Evolutionary conservation across 2,329 filamentous ascomycete genomes (phyloP).

Genomic region (Zymoseptoria crescenta): DNA sequence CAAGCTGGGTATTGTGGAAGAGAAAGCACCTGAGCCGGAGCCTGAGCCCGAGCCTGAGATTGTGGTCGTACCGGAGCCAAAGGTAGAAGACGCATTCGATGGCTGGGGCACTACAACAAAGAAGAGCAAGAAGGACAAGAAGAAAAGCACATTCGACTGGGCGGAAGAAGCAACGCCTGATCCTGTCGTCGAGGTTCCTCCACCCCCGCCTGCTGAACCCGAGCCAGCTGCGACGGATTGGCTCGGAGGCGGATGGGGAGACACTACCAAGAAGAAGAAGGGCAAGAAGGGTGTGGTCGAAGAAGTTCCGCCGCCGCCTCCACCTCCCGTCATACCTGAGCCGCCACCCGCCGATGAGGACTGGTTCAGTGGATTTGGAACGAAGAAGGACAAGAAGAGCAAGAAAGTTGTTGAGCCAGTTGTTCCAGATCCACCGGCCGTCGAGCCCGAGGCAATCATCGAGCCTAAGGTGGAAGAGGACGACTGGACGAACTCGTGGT

Average conservation of each 20-base stretch:
- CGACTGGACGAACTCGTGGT: constrained; percentile 48
- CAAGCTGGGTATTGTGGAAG: constrained; percentile 27
- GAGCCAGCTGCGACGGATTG: constrained; percentile 29
- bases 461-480: constrained; percentile 45
- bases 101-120: constrained; percentile 20
- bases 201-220: constrained; percentile 25
- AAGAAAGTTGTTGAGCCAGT: constrained; percentile 16
- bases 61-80: constrained; percentile 11
- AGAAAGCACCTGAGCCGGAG: constrained; percentile 15
- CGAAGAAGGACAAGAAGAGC: constrained; percentile 45
- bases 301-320: constrained; percentile 19
- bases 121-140: constrained; percentile 38
- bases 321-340: constrained; percentile 18
- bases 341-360: constrained; percentile 33
- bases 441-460: constrained; percentile 40
- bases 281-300: constrained; percentile 23
- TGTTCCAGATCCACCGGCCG: constrained; percentile 18
- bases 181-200: constrained; percentile 15
- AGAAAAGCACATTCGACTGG: constrained; percentile 29
- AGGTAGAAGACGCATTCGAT: constrained; percentile 13
- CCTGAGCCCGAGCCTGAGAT: constrained; percentile 7
- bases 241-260: constrained; percentile 23
- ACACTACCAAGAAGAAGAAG: constrained; percentile 23
- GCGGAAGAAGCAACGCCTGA: constrained; percentile 19
- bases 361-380: constrained; percentile 49